Percentiles rank a stretch among this genome's conserved stretches.
Evolutionary conservation across 2,329 filamentous ascomycete genomes (phyloP).

Genomic region (Cladosporium sp.): DNA sequence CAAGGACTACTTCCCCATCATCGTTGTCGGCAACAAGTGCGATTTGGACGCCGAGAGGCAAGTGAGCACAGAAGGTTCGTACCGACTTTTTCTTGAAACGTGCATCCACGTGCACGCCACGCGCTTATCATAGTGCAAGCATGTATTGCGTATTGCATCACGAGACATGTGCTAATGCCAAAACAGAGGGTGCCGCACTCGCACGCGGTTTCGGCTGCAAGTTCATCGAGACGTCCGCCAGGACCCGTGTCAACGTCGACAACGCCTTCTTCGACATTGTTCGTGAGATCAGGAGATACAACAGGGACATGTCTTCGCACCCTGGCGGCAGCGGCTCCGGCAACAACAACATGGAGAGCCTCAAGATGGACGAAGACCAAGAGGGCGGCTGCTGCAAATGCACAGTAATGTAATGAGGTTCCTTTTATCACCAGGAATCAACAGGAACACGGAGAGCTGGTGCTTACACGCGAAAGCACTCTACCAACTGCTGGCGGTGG

Average conservation of each 20-base stretch:
- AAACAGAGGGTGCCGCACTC: constrained; percentile 81
- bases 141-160: constrained; percentile 17
- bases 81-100: constrained; percentile 6
- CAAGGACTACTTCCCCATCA: constrained; percentile 99
- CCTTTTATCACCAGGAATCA: neutral
- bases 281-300: constrained; percentile 95
- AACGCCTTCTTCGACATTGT: constrained; percentile 99
- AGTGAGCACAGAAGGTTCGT: constrained; percentile 85
- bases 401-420: constrained; percentile 71
- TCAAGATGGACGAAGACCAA: constrained; percentile 68
- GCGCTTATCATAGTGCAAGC: constrained; percentile 22
- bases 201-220: constrained; percentile 90
- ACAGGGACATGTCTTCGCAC: constrained; percentile 95
- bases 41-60: constrained; percentile 92
- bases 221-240: constrained; percentile 98
- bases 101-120: constrained; percentile 23
- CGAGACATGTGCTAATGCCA: constrained; percentile 22
- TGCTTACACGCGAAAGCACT: neutral
- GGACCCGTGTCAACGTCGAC: constrained; percentile 97
- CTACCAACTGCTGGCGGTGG: constrained; percentile 3
- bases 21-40: constrained; percentile 98
- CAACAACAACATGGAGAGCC: constrained; percentile 62
- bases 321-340: constrained; percentile 61
- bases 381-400: constrained; percentile 81
- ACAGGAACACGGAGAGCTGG: neutral